These are phyloP conservation scores for Fusarium chaquense DNA, from an alignment of 2,329 filamentous ascomycete species.

Conservation along the genomic window DNA sequence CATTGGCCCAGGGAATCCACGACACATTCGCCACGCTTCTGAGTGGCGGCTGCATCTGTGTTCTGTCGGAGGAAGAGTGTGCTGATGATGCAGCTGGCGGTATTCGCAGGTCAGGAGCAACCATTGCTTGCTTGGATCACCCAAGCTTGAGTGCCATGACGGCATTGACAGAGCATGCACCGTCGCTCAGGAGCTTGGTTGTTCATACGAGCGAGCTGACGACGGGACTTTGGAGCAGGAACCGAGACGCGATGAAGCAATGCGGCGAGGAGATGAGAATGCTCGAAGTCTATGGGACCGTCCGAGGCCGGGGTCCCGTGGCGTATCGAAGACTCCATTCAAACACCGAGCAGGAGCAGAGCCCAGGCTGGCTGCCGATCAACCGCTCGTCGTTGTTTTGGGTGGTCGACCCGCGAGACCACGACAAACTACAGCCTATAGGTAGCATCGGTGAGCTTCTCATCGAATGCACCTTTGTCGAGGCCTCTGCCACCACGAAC, in stretches of 20 bases:
- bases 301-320: constrained; percentile 10
- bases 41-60: constrained; percentile 12
- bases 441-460: constrained; percentile 15
- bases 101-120: constrained; percentile 14
- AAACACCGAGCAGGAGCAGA: constrained; percentile 13
- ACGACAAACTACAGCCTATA: constrained; percentile 15
- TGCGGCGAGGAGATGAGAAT: constrained; percentile 17
- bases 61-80: constrained; percentile 11
- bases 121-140: constrained; percentile 11
- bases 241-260: constrained; percentile 15
- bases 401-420: constrained; percentile 16
- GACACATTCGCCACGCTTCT: constrained; percentile 13
- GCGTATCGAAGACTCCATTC: constrained; percentile 16
- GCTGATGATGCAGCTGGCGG: constrained; percentile 8
- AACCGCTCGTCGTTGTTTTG: constrained; percentile 14
- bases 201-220: constrained; percentile 14
- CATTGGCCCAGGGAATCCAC: constrained; percentile 14
- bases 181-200: constrained; percentile 12
- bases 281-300: constrained; percentile 16
- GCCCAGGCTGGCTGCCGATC: constrained; percentile 14
- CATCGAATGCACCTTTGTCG: constrained; percentile 15
- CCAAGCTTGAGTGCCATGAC: constrained; percentile 15
- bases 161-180: constrained; percentile 13
- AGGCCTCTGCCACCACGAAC: constrained; percentile 7
- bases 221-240: constrained; percentile 15